Evolutionary conservation across 768 basidiomycete species (phyloP).

Genomic region (Suillus sp.): DNA sequence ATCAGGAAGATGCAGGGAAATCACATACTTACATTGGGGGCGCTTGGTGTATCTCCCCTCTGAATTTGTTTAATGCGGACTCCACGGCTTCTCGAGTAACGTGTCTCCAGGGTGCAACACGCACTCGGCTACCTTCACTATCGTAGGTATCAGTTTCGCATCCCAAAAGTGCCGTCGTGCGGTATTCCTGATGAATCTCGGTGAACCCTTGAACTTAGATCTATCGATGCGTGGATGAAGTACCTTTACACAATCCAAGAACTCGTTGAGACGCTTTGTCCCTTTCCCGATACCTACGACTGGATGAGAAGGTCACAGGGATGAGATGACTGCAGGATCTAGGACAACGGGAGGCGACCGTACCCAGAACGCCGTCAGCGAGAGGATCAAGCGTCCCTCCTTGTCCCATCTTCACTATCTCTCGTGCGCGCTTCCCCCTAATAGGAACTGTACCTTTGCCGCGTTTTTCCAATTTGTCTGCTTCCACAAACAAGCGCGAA

Average conservation of each 20-base stretch:
- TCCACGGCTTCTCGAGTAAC: constrained; percentile 80
- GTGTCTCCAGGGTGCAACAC: constrained; percentile 78
- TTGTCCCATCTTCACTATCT: constrained; percentile 81
- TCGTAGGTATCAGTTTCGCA: constrained; percentile 96
- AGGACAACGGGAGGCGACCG: constrained; percentile 21
- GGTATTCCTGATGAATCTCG: constrained; percentile 70
- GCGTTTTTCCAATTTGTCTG: constrained; percentile 52
- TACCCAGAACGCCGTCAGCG: constrained; percentile 93
- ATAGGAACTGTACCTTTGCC: constrained; percentile 44
- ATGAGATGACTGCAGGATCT: constrained; percentile 12
- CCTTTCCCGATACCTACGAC: constrained; percentile 90
- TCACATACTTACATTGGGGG: constrained; percentile 78
- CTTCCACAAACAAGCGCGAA: constrained; percentile 78
- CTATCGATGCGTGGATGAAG: constrained; percentile 1
- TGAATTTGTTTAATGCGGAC: constrained; percentile 65
- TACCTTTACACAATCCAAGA: constrained; percentile 91
- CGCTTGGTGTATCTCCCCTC: constrained; percentile 85
- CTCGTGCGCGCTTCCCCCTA: constrained; percentile 40
- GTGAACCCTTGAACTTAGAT: constrained; percentile 21
- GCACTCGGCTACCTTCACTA: constrained; percentile 81
- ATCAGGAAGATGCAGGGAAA: constrained; percentile 8
- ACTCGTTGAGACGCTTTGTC: constrained; percentile 82
- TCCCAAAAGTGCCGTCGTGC: constrained; percentile 86
- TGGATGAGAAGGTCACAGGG: constrained; percentile 30
- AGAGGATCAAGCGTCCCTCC: constrained; percentile 96